These are phyloP conservation scores for Aspergillus felis DNA, from an alignment of 2,329 filamentous ascomycete genomes.

Conservation along the genomic window DNA sequence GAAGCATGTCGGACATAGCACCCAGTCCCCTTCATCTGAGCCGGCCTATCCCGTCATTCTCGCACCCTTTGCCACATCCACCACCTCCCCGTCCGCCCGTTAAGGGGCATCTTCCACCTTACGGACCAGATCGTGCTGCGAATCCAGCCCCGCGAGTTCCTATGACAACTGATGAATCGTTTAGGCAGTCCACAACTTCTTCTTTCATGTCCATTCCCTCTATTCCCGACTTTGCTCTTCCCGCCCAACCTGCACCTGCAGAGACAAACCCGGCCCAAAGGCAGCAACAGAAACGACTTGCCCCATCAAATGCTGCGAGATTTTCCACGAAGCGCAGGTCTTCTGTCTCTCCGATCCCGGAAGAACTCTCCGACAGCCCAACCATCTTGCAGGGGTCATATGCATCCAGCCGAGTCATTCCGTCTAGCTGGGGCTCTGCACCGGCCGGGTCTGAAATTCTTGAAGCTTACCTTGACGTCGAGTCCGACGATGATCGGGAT, in stretches of 20 bases:
- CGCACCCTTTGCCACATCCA: slow-evolving; percentile 22
- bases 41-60: slow-evolving; percentile 24
- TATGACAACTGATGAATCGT: slow-evolving; percentile 26
- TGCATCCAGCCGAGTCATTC: slow-evolving; percentile 68
- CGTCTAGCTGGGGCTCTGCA: slow-evolving; percentile 60
- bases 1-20: slow-evolving; percentile 22
- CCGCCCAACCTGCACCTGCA: slow-evolving; percentile 17
- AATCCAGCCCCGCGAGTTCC: slow-evolving; percentile 24
- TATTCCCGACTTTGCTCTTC: slow-evolving; percentile 25
- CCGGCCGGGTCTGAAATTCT: slow-evolving; percentile 47
- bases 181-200: slow-evolving; percentile 25
- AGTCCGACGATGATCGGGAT: slow-evolving; percentile 23
- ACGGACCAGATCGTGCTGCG: slow-evolving; percentile 19
- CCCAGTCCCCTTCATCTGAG: slow-evolving; percentile 20
- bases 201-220: slow-evolving; percentile 22
- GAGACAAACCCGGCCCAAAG: slow-evolving; percentile 21
- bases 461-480: slow-evolving; percentile 27
- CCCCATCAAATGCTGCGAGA: slow-evolving; percentile 23
- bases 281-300: slow-evolving; percentile 27
- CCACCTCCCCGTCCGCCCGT: slow-evolving; percentile 14
- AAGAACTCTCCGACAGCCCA: slow-evolving; percentile 57
- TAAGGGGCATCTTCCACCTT: slow-evolving; percentile 12
- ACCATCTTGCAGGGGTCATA: slow-evolving; percentile 57
- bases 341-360: slow-evolving; percentile 70
- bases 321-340: slow-evolving; percentile 58